These are phyloP conservation scores for Exophiala sideris DNA, from an alignment of 2,329 filamentous ascomycete genomes.

Conservation along the genomic window DNA sequence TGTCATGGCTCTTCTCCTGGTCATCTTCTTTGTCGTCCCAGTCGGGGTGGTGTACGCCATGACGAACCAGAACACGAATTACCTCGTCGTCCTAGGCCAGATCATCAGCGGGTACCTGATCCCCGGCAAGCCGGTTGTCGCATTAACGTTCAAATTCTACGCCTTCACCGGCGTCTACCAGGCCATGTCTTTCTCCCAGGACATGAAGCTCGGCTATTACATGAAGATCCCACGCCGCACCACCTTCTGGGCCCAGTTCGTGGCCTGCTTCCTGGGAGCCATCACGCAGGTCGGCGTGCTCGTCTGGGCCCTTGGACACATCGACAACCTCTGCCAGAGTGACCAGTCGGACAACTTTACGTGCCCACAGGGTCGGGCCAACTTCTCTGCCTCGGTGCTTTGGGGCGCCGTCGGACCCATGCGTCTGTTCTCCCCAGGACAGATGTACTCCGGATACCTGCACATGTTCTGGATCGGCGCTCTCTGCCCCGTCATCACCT, in stretches of 20 bases:
- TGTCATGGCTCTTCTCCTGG: constrained; percentile 45
- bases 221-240: constrained; percentile 50
- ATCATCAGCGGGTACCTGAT: constrained; percentile 51
- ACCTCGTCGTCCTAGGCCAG: constrained; percentile 47
- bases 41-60: constrained; percentile 48
- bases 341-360: constrained; percentile 47
- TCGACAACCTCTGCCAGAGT: constrained; percentile 41
- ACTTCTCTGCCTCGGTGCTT: constrained; percentile 48
- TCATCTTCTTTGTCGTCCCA: constrained; percentile 46
- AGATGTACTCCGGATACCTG: constrained; percentile 49
- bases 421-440: constrained; percentile 46
- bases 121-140: constrained; percentile 46
- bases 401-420: constrained; percentile 54
- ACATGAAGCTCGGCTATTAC: constrained; percentile 53
- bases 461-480: constrained; percentile 51
- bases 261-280: constrained; percentile 48
- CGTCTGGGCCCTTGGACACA: constrained; percentile 39
- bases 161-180: constrained; percentile 44
- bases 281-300: constrained; percentile 42
- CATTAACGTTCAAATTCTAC: constrained; percentile 48
- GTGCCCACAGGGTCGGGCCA: constrained; percentile 49
- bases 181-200: constrained; percentile 43
- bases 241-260: constrained; percentile 48
- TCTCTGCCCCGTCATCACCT: constrained; percentile 44
- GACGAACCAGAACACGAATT: constrained; percentile 50